Evolutionary conservation across 495 filamentous ascomycete species (phyloP), one percentile per base, ranked within the genome.

Genomic region (Penicillium coprophilum): DNA sequence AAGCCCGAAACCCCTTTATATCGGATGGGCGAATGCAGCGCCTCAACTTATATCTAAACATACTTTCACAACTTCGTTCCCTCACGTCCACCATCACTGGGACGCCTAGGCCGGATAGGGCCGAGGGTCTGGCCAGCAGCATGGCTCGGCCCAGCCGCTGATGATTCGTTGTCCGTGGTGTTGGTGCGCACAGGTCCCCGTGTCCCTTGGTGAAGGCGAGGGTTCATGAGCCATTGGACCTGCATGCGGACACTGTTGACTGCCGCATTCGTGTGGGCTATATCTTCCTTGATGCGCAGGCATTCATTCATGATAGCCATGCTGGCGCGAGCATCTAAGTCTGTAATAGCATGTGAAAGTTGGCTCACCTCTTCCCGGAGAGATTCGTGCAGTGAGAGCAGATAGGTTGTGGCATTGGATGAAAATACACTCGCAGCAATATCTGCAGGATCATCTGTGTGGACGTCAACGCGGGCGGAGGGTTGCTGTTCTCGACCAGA

Each of bases 261-360:
- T 15, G 83, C 85, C 6, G 86, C 85, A 52, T 84, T 86, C 1
- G 82, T 82, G 52, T 85, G 83, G 1, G 84, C 79, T 71, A 88
- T 79, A 55, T 89, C 85, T 60, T 89, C 87, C 53, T 87, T 84
- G 46, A 80, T 76, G 7, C 85, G 81, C 28, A 88, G 73, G 38
- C 75, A 84, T 67, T 89, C 86, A 64, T 85, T 88, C 75, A 89
- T 80, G 48, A 85, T 75, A 52, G 85, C 77, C 85, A 89, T 85
- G 64, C 77, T 85, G 27, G 83, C 81, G 21, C 84, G 80, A 11
- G 81, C 82, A 57, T 90, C 87, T 43, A 87, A 75, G 21, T 88
- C 85, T 5, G 76, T 76, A 23, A 86, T 69, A n/a, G 77, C 78
- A 21, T 80, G 79, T 1, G 79, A 80, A 46, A 88, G 66, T 41